These are phyloP conservation scores for Telfairia occidentalis DNA, from an alignment of 331 rosid genomes.

Conservation along the genomic window DNA sequence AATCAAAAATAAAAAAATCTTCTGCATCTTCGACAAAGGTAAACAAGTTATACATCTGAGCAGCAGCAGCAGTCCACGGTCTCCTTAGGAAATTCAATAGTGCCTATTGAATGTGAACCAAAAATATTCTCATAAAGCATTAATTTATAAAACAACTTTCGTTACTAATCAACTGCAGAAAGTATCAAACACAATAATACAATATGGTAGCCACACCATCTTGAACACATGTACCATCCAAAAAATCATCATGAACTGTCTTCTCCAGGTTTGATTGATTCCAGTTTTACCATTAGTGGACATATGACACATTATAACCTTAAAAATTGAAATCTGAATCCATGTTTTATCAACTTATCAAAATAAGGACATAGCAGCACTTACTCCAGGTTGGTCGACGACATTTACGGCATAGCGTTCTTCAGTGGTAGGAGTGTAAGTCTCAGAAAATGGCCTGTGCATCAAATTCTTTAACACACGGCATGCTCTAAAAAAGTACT, in stretches of 20 bases:
- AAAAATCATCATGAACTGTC: not conserved
- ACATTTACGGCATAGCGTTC: slow-evolving; percentile 75
- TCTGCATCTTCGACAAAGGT: not conserved
- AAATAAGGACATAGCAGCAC: slow-evolving; percentile 13
- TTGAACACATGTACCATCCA: not conserved
- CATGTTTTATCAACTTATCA: not conserved
- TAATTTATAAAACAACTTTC: not conserved
- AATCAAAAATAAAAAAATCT: not conserved
- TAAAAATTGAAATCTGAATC: not conserved
- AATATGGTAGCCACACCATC: not conserved
- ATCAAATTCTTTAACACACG: slow-evolving; percentile 20
- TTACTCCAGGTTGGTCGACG: slow-evolving; percentile 65
- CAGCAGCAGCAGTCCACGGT: not conserved
- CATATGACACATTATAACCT: not conserved
- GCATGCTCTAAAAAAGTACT: not conserved
- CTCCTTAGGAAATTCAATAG: not conserved
- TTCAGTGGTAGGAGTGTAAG: slow-evolving; percentile 54
- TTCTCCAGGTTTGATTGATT: not conserved
- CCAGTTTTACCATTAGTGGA: not conserved
- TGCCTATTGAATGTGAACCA: not conserved
- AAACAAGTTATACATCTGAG: not conserved
- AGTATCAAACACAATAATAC: not conserved
- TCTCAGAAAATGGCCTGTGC: slow-evolving; percentile 67
- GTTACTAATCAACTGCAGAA: not conserved
- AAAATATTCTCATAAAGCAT: not conserved